Conservation (phyloP, 306 rosid species). For the Inga laurina region DNA sequence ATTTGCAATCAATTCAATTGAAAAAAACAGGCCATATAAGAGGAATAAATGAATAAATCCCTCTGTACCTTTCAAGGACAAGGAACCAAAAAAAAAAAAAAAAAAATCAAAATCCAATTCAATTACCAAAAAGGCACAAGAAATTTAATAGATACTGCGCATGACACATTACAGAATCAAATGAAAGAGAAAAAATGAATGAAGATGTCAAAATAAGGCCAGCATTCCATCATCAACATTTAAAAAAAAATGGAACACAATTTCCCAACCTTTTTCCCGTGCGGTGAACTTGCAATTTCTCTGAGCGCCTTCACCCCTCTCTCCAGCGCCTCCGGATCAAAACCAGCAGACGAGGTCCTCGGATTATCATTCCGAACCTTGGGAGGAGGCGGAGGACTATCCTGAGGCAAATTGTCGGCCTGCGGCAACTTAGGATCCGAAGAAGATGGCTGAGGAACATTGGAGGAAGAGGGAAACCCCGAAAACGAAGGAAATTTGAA, state of each 20-base stretch:
- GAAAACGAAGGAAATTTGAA: conserved; percentile 47
- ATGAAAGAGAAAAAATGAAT: not conserved
- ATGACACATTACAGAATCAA: not conserved
- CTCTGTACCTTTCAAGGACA: not conserved
- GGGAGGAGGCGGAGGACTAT: conserved; percentile 35
- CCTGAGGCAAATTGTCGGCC: conserved; percentile 16
- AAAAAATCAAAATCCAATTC: not conserved
- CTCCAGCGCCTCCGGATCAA: conserved; percentile 86
- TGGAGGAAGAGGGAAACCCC: conserved; percentile 26
- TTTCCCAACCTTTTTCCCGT: conserved; percentile 67
- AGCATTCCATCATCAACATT: not conserved
- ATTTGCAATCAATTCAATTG: not conserved
- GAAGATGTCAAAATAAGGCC: not conserved
- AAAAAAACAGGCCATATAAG: not conserved
- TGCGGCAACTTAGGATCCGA: conserved; percentile 6
- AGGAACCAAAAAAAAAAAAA: not conserved
- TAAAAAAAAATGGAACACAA: not conserved
- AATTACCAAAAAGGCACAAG: not conserved
- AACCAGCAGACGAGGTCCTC: conserved; percentile 80
- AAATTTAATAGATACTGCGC: not conserved
- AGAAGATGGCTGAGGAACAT: conserved; percentile 34
- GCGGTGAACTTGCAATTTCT: conserved; percentile 51
- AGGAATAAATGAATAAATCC: not conserved
- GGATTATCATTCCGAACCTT: conserved; percentile 81
- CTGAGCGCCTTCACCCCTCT: conserved; percentile 66